These are phyloP conservation scores for Globisporangium iwayamae DNA, from an alignment of 352 stramenopile species.

Conservation along the genomic window DNA sequence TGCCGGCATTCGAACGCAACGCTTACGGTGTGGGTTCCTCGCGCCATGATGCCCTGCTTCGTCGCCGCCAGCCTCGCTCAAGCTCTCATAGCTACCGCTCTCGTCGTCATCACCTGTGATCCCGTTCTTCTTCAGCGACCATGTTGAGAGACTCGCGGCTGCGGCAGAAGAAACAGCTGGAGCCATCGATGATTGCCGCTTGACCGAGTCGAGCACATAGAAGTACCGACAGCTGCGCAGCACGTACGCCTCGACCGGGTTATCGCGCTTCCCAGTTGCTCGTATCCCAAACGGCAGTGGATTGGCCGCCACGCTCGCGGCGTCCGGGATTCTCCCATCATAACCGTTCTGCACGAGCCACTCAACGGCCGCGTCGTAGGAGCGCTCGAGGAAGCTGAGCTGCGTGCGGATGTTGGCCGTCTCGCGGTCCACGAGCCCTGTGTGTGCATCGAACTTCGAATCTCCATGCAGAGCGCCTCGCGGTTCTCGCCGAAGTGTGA, in stretches of 20 bases:
- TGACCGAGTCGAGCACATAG: constrained; percentile 56
- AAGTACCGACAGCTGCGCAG: constrained; percentile 68
- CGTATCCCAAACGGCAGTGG: background rate
- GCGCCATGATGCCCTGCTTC: background rate
- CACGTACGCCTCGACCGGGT: constrained; percentile 45
- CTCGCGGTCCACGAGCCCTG: constrained; percentile 59
- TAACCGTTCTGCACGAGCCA: constrained; percentile 53
- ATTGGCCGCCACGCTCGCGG: constrained; percentile 15
- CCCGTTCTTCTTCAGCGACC: background rate
- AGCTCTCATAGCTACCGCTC: background rate
- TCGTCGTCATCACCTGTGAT: background rate
- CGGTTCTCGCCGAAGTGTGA: constrained; percentile 62
- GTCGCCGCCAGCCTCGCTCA: background rate
- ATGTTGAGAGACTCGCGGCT: background rate
- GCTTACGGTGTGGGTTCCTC: background rate
- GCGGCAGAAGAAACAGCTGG: background rate
- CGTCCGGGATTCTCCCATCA: constrained; percentile 22
- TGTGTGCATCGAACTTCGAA: constrained; percentile 51
- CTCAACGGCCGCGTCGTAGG: constrained; percentile 43
- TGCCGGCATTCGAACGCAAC: background rate
- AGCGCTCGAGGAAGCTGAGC: constrained; percentile 69
- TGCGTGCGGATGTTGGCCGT: constrained; percentile 81
- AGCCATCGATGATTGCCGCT: constrained; percentile 24
- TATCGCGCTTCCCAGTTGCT: constrained; percentile 7
- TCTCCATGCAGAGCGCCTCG: constrained; percentile 67